Conservation (phyloP, 805 yeast genomes). For the Priceomyces castillae region DNA sequence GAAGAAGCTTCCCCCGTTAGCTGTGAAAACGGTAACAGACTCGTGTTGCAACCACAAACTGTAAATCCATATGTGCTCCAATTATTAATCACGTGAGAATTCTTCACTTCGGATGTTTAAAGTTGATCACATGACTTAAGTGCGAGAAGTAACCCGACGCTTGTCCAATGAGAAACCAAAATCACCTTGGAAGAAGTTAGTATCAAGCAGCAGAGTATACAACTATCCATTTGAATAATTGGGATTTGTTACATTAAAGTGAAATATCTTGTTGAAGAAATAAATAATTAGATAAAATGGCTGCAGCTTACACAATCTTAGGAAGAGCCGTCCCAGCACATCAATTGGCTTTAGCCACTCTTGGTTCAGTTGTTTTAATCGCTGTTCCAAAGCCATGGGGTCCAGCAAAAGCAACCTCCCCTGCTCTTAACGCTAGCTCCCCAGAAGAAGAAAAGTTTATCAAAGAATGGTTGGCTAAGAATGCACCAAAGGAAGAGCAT, state of each 20-base stretch:
- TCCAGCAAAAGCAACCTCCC: conserved; percentile 56
- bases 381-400: conserved; percentile 76
- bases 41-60: background rate
- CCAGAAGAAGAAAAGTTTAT: conserved; percentile 91
- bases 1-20: background rate
- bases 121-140: background rate
- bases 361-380: conserved; percentile 62
- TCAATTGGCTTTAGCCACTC: conserved; percentile 77
- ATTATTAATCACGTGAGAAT: too few species aligned
- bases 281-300: conserved; percentile 49
- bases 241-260: background rate
- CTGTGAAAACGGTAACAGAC: background rate
- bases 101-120: too few species aligned
- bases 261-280: background rate
- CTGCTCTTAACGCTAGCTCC: conserved; percentile 70
- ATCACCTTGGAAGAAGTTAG: background rate
- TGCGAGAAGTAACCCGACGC: background rate
- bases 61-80: background rate
- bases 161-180: background rate
- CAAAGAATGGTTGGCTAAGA: conserved; percentile 58
- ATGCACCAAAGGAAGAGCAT: conserved; percentile 31
- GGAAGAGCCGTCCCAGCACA: conserved; percentile 86
- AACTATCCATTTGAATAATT: background rate
- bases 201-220: background rate
- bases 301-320: conserved; percentile 76